Evolutionary conservation across 164 flowering plant genomes (phyloP).

Genomic region (Stephania yunnanensis): DNA sequence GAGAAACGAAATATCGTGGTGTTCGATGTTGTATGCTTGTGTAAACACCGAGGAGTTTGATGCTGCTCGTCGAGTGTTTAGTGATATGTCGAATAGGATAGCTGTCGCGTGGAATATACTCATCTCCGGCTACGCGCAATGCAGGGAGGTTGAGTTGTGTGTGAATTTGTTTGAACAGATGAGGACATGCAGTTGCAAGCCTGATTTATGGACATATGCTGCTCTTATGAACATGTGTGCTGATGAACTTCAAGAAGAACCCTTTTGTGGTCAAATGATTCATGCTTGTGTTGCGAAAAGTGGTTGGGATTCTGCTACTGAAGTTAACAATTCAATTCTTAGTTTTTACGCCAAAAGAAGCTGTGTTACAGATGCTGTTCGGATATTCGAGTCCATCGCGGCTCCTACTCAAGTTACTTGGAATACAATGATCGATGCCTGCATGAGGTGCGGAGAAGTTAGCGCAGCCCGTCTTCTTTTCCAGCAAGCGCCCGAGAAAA

Average conservation of each 20-base stretch:
- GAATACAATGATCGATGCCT: constrained; percentile 65
- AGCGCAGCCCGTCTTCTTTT: constrained; percentile 38
- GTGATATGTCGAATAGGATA: constrained; percentile 40
- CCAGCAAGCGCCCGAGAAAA: constrained; percentile 40
- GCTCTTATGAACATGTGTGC: constrained; percentile 49
- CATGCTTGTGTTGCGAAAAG: constrained; percentile 44
- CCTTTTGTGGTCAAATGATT: constrained; percentile 36
- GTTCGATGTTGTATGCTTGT: constrained; percentile 59
- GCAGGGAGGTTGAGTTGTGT: constrained; percentile 35
- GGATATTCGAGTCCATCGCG: constrained; percentile 32
- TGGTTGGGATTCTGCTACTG: constrained; percentile 55
- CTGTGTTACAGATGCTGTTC: constrained; percentile 33
- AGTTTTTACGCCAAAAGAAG: constrained; percentile 51
- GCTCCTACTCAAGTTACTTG: constrained; percentile 49
- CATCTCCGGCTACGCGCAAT: constrained; percentile 42
- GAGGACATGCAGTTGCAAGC: constrained; percentile 25
- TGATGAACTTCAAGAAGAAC: constrained; percentile 29
- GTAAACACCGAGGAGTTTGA: constrained; percentile 33
- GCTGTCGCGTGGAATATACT: constrained; percentile 56
- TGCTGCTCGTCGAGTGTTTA: constrained; percentile 30
- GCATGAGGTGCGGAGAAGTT: constrained; percentile 50
- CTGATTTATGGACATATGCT: constrained; percentile 60
- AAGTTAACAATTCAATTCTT: constrained; percentile 52
- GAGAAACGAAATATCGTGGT: constrained; percentile 61
- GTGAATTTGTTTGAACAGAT: constrained; percentile 40